Base-by-base conservation (phyloP, 306 rosid genomes). In the Dalbergia cochinchinensis region DNA sequence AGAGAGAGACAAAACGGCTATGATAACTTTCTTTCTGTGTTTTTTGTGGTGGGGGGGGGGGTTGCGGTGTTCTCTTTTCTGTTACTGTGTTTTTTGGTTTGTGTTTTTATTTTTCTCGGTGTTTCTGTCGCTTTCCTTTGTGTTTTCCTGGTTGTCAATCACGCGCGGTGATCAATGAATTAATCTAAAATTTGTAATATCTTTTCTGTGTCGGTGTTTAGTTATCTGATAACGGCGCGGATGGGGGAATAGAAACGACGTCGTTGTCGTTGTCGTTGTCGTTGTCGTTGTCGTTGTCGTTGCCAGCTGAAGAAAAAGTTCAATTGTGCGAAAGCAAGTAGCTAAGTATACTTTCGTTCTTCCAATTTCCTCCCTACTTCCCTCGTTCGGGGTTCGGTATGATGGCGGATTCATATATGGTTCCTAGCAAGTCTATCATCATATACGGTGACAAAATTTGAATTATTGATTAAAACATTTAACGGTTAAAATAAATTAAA, bases 211-310 rank as follows among this genome's bases (percentile, higher is more conserved):
- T 73, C 33, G 60, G 62, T 47, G 58, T 20, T 67, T 78, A 58
- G 6, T 26, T 6, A 44, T 51, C 41, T n/a, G 26, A 57, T 78
- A 65, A 78, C 83, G 83, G 83, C 83, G 76, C 80, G 9, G 48
- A 65, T 20, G 41, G 15, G 1, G 14, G 26, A 22, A 22, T 22
- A 1, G 8, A 57, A 71, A 78, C 80, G 76, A 72, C 80, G 83
- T 83, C 83, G 79, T 78, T 72, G 4, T 72, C 34, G 26, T 54
- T 54, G 18, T 42, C 26, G n/a, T n/a, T n/a, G n/a, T n/a, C n/a
- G n/a, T n/a, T n/a, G n/a, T n/a, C n/a, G n/a, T n/a, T n/a, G n/a
- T n/a, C n/a, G n/a, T n/a, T n/a, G n/a, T n/a, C n/a, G n/a, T n/a
- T n/a, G n/a, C n/a, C n/a, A 0, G 14, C 20, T 58, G 9, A 74